Conservation (phyloP, 1,284 basidiomycete species). For the Marasmius tenuissimus region DNA sequence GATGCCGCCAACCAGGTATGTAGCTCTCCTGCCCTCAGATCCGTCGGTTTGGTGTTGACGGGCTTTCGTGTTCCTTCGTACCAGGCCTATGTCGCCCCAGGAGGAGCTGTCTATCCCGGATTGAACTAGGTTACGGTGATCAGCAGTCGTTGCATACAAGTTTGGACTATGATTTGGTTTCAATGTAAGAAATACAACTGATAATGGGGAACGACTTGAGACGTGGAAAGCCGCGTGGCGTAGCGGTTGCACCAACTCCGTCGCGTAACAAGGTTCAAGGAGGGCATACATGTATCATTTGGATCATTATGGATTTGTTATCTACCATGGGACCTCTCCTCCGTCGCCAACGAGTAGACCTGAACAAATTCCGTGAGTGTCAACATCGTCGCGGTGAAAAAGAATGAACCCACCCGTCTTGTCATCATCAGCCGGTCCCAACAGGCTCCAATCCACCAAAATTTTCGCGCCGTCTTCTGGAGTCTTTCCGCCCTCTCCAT, state of each 20-base stretch:
- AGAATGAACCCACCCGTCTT: conserved; percentile 1
- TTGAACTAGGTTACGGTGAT: background rate
- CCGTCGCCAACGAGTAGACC: background rate
- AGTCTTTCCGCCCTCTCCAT: background rate
- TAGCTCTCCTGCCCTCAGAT: background rate
- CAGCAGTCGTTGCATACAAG: background rate
- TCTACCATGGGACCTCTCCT: conserved; percentile 3
- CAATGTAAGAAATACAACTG: background rate
- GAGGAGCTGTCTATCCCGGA: conserved; percentile 9
- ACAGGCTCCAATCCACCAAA: conserved; percentile 1
- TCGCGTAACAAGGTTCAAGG: too few relatives aligned
- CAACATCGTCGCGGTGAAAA: background rate
- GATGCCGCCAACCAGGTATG: conserved; percentile 33
- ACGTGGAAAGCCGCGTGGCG: too few relatives aligned
- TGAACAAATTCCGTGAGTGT: background rate
- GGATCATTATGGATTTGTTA: background rate
- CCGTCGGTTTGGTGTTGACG: background rate
- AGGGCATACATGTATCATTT: too few relatives aligned
- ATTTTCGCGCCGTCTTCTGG: conserved; percentile 5
- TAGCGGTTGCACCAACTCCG: too few relatives aligned
- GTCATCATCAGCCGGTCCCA: conserved; percentile 2
- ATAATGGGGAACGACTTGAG: background rate
- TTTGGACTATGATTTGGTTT: background rate
- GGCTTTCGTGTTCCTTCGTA: background rate
- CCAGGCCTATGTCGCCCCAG: conserved; percentile 32